These are phyloP conservation scores for Cystofilobasidium macerans DNA, from an alignment of 768 basidiomycete species.

Conservation along the genomic window DNA sequence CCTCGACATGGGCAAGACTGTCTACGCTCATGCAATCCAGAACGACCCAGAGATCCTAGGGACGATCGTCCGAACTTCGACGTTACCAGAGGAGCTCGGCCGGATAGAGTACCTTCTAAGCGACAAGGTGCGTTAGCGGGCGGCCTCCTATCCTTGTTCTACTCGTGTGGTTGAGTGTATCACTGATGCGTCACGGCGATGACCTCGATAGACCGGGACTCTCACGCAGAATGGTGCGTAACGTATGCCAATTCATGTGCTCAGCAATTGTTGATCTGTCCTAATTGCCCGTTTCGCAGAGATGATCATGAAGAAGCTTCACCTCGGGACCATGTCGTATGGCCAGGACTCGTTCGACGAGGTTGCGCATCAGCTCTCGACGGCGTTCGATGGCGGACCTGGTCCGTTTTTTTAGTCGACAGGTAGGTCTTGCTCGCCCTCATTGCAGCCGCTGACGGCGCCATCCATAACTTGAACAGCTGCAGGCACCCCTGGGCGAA, in stretches of 20 bases:
- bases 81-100: conserved; percentile 60
- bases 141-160: background rate
- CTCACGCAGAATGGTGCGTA: conserved; percentile 83
- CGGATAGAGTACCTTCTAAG: conserved; percentile 71
- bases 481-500: conserved; percentile 33
- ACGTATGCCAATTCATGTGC: no score
- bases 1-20: conserved; percentile 98
- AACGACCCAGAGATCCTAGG: conserved; percentile 81
- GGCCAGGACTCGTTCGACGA: conserved; percentile 99
- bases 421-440: background rate
- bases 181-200: background rate
- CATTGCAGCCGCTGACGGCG: background rate
- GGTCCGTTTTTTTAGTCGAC: conserved; percentile 38
- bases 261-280: background rate
- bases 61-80: conserved; percentile 95
- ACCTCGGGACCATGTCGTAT: conserved; percentile 97
- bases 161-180: no score
- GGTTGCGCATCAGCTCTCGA: conserved; percentile 77
- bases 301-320: conserved; percentile 98
- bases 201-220: conserved; percentile 58
- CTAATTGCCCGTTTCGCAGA: conserved; percentile 44
- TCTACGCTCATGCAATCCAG: conserved; percentile 93
- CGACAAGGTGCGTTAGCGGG: conserved; percentile 50
- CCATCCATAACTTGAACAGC: background rate
- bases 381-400: conserved; percentile 59